These are phyloP conservation scores for Wilhelminamyces savonicus DNA, from an alignment of 805 yeast genomes.

Conservation along the genomic window DNA sequence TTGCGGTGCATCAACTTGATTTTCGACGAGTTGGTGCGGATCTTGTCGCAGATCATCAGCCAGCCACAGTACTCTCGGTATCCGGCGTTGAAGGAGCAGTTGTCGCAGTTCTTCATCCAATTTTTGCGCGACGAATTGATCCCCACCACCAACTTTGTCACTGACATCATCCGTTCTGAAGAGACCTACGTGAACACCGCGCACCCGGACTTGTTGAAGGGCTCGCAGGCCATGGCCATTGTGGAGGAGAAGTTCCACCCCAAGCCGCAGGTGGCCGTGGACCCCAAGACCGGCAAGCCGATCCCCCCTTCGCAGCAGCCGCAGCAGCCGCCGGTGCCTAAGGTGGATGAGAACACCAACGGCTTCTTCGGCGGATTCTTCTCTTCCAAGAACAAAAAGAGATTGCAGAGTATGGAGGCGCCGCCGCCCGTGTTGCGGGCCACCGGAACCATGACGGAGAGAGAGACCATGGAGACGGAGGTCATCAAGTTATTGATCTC, in stretches of 20 bases:
- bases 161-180: slow-evolving; percentile 78
- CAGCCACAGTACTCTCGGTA: slow-evolving; percentile 83
- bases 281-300: slow-evolving; percentile 88
- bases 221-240: slow-evolving; percentile 90
- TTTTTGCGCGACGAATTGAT: slow-evolving; percentile 70
- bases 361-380: slow-evolving; percentile 97
- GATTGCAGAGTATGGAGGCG: slow-evolving; percentile 92
- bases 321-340: slow-evolving; percentile 11
- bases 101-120: slow-evolving; percentile 72
- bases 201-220: slow-evolving; percentile 92
- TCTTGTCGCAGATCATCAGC: slow-evolving; percentile 73
- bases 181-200: slow-evolving; percentile 96
- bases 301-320: slow-evolving; percentile 39
- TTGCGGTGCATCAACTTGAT: slow-evolving; percentile 82
- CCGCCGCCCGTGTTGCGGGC: slow-evolving; percentile 96
- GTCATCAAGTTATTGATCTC: slow-evolving; percentile 88
- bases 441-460: slow-evolving; percentile 85
- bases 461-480: slow-evolving; percentile 95
- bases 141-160: slow-evolving; percentile 83
- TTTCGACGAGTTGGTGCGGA: slow-evolving; percentile 91
- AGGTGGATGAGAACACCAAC: slow-evolving; percentile 44
- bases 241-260: slow-evolving; percentile 85
- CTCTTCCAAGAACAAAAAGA: slow-evolving; percentile 85
- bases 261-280: slow-evolving; percentile 67
- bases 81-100: slow-evolving; percentile 84